phyloP scores from a whole-genome alignment of 139 green algal species.

The Mychonastes homosphaera region DNA sequence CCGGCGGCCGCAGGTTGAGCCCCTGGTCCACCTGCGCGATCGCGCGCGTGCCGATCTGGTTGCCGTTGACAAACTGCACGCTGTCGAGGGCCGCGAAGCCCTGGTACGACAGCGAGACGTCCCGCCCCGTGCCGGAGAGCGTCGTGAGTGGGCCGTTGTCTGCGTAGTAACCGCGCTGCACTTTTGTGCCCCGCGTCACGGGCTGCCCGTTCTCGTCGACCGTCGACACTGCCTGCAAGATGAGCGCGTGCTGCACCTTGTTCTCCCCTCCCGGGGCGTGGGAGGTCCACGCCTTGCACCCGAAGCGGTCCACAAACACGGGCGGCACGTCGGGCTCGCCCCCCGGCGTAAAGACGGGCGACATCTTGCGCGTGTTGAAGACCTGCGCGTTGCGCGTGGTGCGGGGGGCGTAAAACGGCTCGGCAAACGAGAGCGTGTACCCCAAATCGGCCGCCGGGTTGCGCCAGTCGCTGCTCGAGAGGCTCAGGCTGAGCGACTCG shows the following conservation, averaged over 20 bases:
- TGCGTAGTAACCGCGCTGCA: slow-evolving; percentile 28
- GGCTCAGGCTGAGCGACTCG: slow-evolving; percentile 28
- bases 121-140: slow-evolving; percentile 59
- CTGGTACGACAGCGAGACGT: slow-evolving; percentile 53
- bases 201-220: slow-evolving; percentile 56
- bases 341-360: slow-evolving; percentile 70
- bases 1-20: slow-evolving; percentile 29
- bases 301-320: slow-evolving; percentile 86
- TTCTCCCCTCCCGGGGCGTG: slow-evolving; percentile 12
- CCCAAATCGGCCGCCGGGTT: slow-evolving; percentile 32
- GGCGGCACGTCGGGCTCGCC: slow-evolving; percentile 69
- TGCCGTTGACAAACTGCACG: slow-evolving; percentile 54
- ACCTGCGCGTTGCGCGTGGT: slow-evolving; percentile 46
- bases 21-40: slow-evolving; percentile 51
- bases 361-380: slow-evolving; percentile 86
- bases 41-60: slow-evolving; percentile 39
- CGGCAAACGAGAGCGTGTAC: slow-evolving; percentile 32
- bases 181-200: too few species aligned
- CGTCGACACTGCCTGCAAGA: slow-evolving; percentile 67
- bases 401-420: slow-evolving; percentile 44
- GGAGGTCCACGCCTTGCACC: slow-evolving; percentile 66
- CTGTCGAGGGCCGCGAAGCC: slow-evolving; percentile 36
- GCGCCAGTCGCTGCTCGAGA: slow-evolving; percentile 42
- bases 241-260: slow-evolving; percentile 41
- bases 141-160: slow-evolving; percentile 82